Base-by-base conservation (phyloP, 1,284 basidiomycete genomes). In the Boletus smithii region DNA sequence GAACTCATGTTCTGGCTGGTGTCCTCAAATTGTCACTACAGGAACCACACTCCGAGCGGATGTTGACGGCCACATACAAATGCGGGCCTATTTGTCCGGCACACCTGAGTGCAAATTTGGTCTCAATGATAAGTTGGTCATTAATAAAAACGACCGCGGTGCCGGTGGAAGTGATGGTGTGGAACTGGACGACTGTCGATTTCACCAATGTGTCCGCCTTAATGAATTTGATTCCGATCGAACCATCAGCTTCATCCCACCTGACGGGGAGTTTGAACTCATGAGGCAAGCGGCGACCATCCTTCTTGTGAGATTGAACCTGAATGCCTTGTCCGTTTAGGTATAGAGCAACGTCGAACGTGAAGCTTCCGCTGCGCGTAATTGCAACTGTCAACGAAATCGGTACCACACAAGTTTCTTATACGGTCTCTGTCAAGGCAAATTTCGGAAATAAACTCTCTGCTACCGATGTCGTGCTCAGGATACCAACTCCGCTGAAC, bases 61-160 rank as follows among this genome's bases (percentile, higher is more conserved):
- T 60, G 94, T 99, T 6, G 95, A 99, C 62, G 97, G 95, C 0
- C 93, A 97, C 58, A 97, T 99, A 55, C 79, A 95, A 58, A 98
- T 99, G 95, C 83, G 97, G 10, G 97, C 97, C 8, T 98, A 98
- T 67, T 75, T 99, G 18, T 86, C 91, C 20, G 97, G 97, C 14
- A 93, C 92, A 43, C 93, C 95, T 0, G 94, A 97, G 61, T 98
- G 95, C 78, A 95, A 97, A 68, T 98, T 99, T 58, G 97, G 97
- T 3, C 73, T 99, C 53, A 99, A 99, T 61, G 95, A 98, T 73
- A 98, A 98, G 69, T 80, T 99, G 24, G 93, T 98, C 17, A 87
- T 98, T 47, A 95, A 97, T 72, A 93, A 93, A 74, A 82, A 79
- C 42, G 84, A 88, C 50, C 74, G 79, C 54, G 80, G 76, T 39